Base-by-base conservation (phyloP, 2,329 filamentous ascomycete genomes). In the Paecilomyces dactylethromorphus region DNA sequence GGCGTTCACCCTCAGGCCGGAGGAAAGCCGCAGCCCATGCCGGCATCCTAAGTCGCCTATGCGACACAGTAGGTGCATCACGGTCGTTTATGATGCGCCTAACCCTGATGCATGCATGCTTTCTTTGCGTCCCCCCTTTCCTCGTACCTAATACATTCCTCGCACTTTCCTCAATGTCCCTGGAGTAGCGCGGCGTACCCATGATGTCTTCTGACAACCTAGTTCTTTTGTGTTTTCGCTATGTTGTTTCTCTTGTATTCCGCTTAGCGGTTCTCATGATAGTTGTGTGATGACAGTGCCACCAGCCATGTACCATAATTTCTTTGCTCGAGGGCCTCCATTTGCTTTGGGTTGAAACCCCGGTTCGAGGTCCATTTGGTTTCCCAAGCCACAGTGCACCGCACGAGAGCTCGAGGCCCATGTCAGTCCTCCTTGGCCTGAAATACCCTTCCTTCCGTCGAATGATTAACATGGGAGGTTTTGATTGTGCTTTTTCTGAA, bases 1-100 rank as follows among this genome's bases (percentile, higher is more conserved):
- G 56, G 65, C 55, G 57, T 66, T 49, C 66, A 71, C 54, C 63
- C 65, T 53, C 72, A 71, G 45, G 61, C 66, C 33, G 63, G 61
- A 49, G 63, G 64, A 60, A 71, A 73, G 54, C 59, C 69, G 3
- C 71, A 71, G 22, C 63, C 70, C 8, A 58, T 68, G 2, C 71
- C 69, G 22, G 63, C 67, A 50, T 73, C 70, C 39, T 74, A 71
- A 59, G 15, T 54, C 45, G 3, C 33, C 24, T 29, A 45, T 18
- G 7, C 39, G 39, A 45, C 13, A 45, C 5, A 52, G 24, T 8
- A 24, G 50, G 26, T n/a, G 22, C 50, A 24, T 29, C 21, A 12
- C 13, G 8, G 50, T 52, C 22, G 11, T 26, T 26, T 21, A 8
- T 21, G 50, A 52, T 29, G 21, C 21, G 21, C 21, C 26, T 24